These are phyloP conservation scores for Fusarium nelsonii DNA, from an alignment of 2,329 filamentous ascomycete species.

Conservation along the genomic window DNA sequence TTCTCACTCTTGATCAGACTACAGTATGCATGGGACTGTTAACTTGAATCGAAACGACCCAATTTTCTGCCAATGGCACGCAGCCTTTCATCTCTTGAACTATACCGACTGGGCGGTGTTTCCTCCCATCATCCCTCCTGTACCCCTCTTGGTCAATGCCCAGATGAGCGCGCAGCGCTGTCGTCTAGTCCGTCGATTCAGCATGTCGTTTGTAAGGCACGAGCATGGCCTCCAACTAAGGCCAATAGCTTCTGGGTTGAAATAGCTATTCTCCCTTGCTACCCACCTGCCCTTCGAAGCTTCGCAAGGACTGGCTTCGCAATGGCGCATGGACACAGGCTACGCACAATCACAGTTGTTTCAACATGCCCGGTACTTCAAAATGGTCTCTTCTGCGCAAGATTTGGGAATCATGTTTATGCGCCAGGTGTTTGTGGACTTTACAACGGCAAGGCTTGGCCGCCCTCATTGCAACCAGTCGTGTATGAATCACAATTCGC, in stretches of 20 bases:
- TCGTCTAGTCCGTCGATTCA: background rate
- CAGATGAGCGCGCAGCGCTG: background rate
- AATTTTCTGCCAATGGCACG: background rate
- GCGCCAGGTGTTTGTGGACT: background rate
- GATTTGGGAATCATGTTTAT: background rate
- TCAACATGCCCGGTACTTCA: conserved; percentile 9
- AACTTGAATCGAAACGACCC: background rate
- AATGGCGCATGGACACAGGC: conserved; percentile 5
- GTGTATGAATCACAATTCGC: conserved; percentile 11
- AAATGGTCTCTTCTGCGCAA: background rate
- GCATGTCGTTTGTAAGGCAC: background rate
- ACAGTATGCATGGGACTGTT: background rate
- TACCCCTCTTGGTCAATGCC: background rate
- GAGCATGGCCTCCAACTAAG: background rate
- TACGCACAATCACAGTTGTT: background rate
- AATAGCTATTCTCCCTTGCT: background rate
- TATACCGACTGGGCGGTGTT: background rate
- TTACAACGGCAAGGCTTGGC: conserved; percentile 3
- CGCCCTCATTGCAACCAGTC: background rate
- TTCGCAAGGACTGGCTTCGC: conserved; percentile 2
- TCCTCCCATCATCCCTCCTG: background rate
- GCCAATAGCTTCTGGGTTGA: conserved; percentile 8
- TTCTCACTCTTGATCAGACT: conserved; percentile 4
- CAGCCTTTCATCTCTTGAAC: background rate
- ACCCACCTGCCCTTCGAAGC: background rate